A percentile compares a stretch with the other conserved stretches of the same genome.
Evolutionary conservation across 1,139 yeast genomes (phyloP).

Genomic region (Geotrichum citri-aurantii): DNA sequence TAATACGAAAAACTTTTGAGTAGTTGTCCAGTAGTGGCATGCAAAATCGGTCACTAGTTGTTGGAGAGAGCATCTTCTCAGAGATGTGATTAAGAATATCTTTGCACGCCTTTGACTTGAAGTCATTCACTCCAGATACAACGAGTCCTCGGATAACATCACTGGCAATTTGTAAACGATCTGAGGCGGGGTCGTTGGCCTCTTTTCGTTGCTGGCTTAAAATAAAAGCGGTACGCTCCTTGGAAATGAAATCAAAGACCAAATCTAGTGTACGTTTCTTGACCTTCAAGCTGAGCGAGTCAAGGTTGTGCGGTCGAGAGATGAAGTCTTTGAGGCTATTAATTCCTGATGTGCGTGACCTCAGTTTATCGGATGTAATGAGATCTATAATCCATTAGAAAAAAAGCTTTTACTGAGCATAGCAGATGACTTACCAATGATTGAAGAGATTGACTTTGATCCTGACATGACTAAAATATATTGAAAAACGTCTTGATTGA

Average conservation of each 20-base stretch:
- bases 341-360: conserved; percentile 14
- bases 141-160: conserved; percentile 9
- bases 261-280: conserved; percentile 4
- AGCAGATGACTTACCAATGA: conserved; percentile 1
- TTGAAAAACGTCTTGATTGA: not conserved
- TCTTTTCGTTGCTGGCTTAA: conserved; percentile 6
- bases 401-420: not conserved
- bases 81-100: conserved; percentile 7
- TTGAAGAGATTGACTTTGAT: conserved; percentile 2
- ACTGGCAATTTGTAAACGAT: conserved; percentile 8
- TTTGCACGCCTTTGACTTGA: conserved; percentile 9
- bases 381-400: conserved; percentile 4
- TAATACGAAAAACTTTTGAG: conserved; percentile 9
- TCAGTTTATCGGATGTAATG: conserved; percentile 14
- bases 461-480: conserved; percentile 2
- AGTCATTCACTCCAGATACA: conserved; percentile 2
- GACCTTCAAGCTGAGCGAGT: conserved; percentile 3
- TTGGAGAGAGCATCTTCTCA: conserved; percentile 10
- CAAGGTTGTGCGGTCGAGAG: not conserved
- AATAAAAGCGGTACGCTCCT: conserved; percentile 11
- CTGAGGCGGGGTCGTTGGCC: conserved; percentile 5
- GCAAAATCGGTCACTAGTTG: conserved; percentile 8
- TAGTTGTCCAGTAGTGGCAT: conserved; percentile 13
- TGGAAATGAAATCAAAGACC: conserved; percentile 2
- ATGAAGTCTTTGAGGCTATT: conserved; percentile 11